Conservation (phyloP, 495 filamentous ascomycete genomes). For the Baudoinia panamericana region DNA sequence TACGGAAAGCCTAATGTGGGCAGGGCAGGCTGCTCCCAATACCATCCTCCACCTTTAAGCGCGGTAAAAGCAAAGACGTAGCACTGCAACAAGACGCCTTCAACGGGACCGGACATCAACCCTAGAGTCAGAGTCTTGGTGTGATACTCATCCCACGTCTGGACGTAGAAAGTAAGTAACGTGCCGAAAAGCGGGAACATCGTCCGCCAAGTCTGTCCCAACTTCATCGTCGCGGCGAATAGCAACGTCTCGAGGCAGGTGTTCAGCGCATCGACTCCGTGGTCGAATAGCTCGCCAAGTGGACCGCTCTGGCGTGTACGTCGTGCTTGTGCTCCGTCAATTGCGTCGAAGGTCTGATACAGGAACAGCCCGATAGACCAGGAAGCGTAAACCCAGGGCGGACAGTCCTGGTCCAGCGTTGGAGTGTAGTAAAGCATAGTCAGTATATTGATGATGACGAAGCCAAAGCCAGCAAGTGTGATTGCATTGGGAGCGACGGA, state of each 20-base stretch:
- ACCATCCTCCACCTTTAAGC: slow-evolving; percentile 70
- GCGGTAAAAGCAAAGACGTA: slow-evolving; percentile 76
- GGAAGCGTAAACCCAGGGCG: slow-evolving; percentile 82
- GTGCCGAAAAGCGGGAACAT: slow-evolving; percentile 72
- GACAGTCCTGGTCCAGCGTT: slow-evolving; percentile 85
- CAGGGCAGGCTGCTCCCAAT: slow-evolving; percentile 81
- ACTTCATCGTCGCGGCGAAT: slow-evolving; percentile 80
- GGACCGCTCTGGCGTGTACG: slow-evolving; percentile 87
- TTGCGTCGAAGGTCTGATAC: slow-evolving; percentile 96
- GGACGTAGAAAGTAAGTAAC: slow-evolving; percentile 85
- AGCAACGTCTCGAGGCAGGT: slow-evolving; percentile 86
- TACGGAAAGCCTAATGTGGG: slow-evolving; percentile 52
- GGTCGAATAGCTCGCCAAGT: slow-evolving; percentile 91
- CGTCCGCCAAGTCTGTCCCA: slow-evolving; percentile 86
- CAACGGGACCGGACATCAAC: slow-evolving; percentile 85
- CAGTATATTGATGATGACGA: slow-evolving; percentile 81
- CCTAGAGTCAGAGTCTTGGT: slow-evolving; percentile 89
- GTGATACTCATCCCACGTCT: slow-evolving; percentile 99
- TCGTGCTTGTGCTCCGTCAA: slow-evolving; percentile 89
- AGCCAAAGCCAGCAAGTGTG: slow-evolving; percentile 80
- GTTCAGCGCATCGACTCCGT: slow-evolving; percentile 94
- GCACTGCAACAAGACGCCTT: slow-evolving; percentile 78
- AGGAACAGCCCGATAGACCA: slow-evolving; percentile 85
- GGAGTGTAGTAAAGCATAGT: slow-evolving; percentile 95
- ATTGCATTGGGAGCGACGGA: slow-evolving; percentile 71